phyloP scores from a whole-genome alignment of 1,284 basidiomycete genomes.

The Ceratorhiza oryzae-sativae region DNA sequence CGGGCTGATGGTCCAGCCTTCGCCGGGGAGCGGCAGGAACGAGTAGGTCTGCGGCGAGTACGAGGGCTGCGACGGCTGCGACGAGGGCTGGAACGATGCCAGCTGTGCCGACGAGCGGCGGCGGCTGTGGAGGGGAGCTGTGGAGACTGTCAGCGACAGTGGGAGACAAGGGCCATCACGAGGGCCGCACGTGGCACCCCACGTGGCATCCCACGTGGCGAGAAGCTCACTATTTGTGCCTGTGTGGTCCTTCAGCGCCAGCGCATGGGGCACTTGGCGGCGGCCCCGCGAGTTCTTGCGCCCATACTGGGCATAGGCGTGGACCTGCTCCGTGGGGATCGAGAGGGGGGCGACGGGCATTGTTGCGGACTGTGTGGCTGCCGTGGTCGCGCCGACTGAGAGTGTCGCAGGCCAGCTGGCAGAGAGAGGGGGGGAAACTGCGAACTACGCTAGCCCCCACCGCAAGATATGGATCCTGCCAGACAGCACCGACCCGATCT shows the following conservation, averaged over 20 bases:
- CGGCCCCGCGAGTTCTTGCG: conserved; percentile 12
- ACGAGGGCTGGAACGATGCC: too few relatives aligned
- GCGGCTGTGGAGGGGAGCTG: conserved; percentile 20
- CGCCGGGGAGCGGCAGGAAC: conserved; percentile 31
- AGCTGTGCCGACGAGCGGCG: conserved; percentile 25
- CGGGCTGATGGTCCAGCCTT: conserved; percentile 34
- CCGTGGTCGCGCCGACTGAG: background rate
- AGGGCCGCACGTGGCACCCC: conserved; percentile 26
- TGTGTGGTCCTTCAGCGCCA: conserved; percentile 19
- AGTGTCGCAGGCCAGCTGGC: background rate
- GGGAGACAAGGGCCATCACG: conserved; percentile 8
- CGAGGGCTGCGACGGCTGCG: background rate
- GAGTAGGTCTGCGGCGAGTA: conserved; percentile 13
- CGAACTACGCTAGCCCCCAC: background rate
- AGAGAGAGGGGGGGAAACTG: conserved; percentile 1
- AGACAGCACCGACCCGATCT: background rate
- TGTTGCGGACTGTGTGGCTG: background rate
- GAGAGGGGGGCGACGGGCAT: conserved; percentile 30
- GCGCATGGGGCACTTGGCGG: conserved; percentile 24
- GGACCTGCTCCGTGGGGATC: background rate
- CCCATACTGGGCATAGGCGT: background rate
- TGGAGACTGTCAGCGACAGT: conserved; percentile 4
- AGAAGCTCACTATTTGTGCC: conserved; percentile 1
- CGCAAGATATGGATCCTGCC: conserved; percentile 24
- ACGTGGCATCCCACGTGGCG: too few relatives aligned